Base-by-base conservation (phyloP, 2,329 filamentous ascomycete genomes). In the Scedosporium aurantiacum region DNA sequence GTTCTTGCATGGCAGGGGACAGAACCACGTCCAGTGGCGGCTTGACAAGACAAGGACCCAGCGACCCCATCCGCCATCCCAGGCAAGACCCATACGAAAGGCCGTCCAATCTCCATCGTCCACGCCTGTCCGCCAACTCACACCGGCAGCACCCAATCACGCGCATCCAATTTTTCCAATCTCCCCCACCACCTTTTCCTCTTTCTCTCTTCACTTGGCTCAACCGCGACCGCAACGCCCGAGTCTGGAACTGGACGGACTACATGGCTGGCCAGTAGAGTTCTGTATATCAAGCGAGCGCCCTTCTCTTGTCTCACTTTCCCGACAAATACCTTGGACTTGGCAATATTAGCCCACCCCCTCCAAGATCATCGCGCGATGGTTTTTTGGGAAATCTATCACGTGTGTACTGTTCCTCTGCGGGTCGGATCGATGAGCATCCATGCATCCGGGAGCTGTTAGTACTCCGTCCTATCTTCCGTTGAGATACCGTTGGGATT, bases 111-210 rank as follows among this genome's bases (percentile, higher is more conserved):
- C 59, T 60, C 28, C 47, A 23, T 60, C 59, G 50, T 54, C 59
- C 59, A 60, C 59, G 59, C 59, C 32, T 43, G 45, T 12, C 59
- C 32, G 59, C 50, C 59, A 60, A 60, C 59, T 55, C 59, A 60
- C 43, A 43, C 18, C 47, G 28, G 21, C 32, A n/a, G n/a, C 23
- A 50, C 50, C 59, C 50, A 60, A 60, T 60, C 59, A 60, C 16
- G 50, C 32, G 12, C 16, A 18, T n/a, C 21, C n/a, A 18, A 28
- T 21, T 54, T 54, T n/a, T 32, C 59, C 16, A 23, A 14, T 12
- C 25, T 45, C 16, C n/a, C 50, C 47, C 47, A 14, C 58, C 47
- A 21, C 47, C 8, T 18, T 28, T 25, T 16, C 23, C 58, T 16
- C 27, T 14, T 45, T 14, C 12, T 32, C 14, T 32, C 25, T 57